Percentiles rank a stretch among this genome's conserved stretches.
phyloP scores from a whole-genome alignment of 352 stramenopile species.

The Phytophthora sansomeana region DNA sequence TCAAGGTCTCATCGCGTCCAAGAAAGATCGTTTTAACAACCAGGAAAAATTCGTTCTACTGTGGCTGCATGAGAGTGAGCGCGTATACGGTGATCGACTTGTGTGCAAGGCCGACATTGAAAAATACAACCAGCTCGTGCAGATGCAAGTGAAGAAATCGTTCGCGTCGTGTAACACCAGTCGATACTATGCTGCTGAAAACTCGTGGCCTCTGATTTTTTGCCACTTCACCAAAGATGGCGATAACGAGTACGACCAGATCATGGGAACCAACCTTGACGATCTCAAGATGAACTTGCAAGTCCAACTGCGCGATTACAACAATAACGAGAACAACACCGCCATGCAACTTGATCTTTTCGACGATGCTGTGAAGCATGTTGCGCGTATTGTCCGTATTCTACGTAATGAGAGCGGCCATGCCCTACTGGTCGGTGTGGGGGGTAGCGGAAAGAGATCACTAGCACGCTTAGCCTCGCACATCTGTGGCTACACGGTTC shows the following conservation, averaged over 20 bases:
- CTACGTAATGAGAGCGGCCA: conserved; percentile 91
- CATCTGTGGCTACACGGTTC: conserved; percentile 93
- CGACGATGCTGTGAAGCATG: conserved; percentile 97
- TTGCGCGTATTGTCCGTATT: conserved; percentile 96
- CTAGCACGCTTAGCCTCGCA: conserved; percentile 93
- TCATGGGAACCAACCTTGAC: conserved; percentile 89
- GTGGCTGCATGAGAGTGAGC: conserved; percentile 97
- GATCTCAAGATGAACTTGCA: conserved; percentile 92
- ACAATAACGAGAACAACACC: conserved; percentile 96
- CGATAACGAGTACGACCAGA: conserved; percentile 94
- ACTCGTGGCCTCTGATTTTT: conserved; percentile 96
- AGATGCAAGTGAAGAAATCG: conserved; percentile 94
- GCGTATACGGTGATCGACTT: conserved; percentile 96
- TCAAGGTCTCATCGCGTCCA: conserved; percentile 94
- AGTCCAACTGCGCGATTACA: conserved; percentile 94
- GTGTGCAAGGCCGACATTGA: conserved; percentile 93
- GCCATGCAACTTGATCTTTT: conserved; percentile 97
- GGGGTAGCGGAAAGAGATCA: conserved; percentile 95
- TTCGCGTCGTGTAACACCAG: conserved; percentile 93
- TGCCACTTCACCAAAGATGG: conserved; percentile 96
- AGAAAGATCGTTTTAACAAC: conserved; percentile 92
- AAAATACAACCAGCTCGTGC: conserved; percentile 95
- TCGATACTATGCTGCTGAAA: conserved; percentile 94
- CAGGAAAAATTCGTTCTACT: conserved; percentile 95
- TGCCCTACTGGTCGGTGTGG: conserved; percentile 94